Evolutionary conservation across 2,329 filamentous ascomycete genomes (phyloP).

Genomic region (Hypoxylon sp.): DNA sequence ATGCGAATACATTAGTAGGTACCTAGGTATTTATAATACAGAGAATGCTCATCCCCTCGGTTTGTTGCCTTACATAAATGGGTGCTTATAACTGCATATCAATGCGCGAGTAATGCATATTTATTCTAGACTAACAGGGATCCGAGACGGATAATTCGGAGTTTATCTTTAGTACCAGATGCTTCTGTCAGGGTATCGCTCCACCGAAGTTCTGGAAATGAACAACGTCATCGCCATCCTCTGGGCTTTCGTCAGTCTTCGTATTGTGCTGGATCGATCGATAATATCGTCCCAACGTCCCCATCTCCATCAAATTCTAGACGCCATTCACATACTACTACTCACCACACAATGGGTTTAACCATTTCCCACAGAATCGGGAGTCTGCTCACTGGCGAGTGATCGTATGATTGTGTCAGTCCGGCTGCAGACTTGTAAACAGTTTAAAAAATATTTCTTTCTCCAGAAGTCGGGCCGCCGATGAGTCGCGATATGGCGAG

Average conservation of each 20-base stretch:
- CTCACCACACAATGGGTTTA: constrained; percentile 32
- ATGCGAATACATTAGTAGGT: too few species aligned
- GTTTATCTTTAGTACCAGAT: constrained; percentile 28
- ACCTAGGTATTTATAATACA: too few species aligned
- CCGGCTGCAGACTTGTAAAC: constrained; percentile 18
- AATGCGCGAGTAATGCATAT: constrained; percentile 15
- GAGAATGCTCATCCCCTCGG: too few species aligned
- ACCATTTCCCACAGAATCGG: constrained; percentile 24
- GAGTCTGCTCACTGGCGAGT: constrained; percentile 32
- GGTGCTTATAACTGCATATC: constrained; percentile 7
- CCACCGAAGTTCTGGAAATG: constrained; percentile 31
- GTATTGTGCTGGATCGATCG: constrained; percentile 30
- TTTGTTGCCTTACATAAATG: too few species aligned
- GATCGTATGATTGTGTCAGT: constrained; percentile 33
- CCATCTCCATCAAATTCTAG: constrained; percentile 27
- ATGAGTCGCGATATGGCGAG: constrained; percentile 40
- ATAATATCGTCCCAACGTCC: constrained; percentile 29
- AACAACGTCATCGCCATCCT: constrained; percentile 41
- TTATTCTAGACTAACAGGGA: constrained; percentile 24
- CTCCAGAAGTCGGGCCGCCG: not conserved
- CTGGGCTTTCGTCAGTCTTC: constrained; percentile 46
- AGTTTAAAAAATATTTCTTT: not conserved
- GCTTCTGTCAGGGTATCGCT: constrained; percentile 34
- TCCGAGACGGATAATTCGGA: constrained; percentile 21
- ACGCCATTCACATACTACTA: constrained; percentile 11